phyloP scores from a whole-genome alignment of 345 rosid genomes.

The Corymbia maculata region DNA sequence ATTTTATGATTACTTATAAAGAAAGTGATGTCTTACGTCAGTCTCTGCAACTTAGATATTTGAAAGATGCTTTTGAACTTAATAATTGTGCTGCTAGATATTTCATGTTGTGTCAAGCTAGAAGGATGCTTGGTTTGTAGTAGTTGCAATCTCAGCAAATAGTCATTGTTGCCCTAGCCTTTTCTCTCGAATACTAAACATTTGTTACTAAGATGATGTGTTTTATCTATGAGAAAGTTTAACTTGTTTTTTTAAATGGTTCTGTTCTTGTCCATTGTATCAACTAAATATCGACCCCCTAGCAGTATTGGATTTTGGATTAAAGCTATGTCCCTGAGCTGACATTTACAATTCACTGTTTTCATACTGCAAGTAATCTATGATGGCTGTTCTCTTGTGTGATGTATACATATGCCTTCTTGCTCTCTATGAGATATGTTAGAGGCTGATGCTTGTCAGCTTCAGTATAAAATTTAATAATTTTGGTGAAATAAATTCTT shows the following conservation, averaged over 20 bases:
- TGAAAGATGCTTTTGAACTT: too few relatives aligned
- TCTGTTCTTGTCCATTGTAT: background rate
- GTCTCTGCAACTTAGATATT: background rate
- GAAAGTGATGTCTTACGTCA: background rate
- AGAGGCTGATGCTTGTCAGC: background rate
- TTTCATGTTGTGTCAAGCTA: background rate
- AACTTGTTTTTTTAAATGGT: background rate
- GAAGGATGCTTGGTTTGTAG: background rate
- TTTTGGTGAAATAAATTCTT: background rate
- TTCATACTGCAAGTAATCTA: background rate
- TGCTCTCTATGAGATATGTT: background rate
- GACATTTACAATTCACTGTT: background rate
- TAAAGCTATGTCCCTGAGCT: background rate
- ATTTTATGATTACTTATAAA: background rate
- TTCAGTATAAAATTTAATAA: background rate
- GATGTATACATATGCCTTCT: background rate
- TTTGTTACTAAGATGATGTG: background rate
- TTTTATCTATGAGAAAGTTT: background rate
- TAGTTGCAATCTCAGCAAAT: background rate
- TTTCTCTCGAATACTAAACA: background rate
- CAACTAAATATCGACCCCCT: background rate
- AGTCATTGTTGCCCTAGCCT: background rate
- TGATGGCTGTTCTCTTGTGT: background rate
- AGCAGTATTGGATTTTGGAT: background rate
- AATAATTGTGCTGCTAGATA: background rate